Base-by-base conservation (phyloP, 2,329 filamentous ascomycete species). In the Beauveria sp. region DNA sequence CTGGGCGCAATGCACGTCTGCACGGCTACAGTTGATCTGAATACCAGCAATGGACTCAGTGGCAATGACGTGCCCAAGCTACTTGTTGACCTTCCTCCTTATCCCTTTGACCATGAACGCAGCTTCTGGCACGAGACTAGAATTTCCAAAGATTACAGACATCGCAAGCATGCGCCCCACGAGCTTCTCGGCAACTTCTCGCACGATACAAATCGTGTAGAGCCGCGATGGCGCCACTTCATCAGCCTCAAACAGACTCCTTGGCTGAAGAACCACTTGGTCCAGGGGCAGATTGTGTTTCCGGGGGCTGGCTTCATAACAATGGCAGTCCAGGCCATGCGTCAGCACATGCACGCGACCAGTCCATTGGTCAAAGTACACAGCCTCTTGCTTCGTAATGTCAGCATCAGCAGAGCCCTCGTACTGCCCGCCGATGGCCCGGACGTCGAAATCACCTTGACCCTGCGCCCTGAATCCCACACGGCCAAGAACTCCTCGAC, bases 401-500 rank as follows among this genome's bases (percentile, higher is more conserved):
- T 50, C 22, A 50, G 47, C 47, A 16, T 50, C 22, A 50, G 26
- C 26, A 18, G 26, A 30, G 47, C 47, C 47, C 47, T 50, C 3
- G 47, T 50, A 4, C 47, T 50, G 12, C 47, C 47, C 14, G 9
- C 14, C 9, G 47, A 30, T n/a, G 26, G 47, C 3, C 22, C 47
- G 5, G 47, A 30, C 14, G 26, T 50, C 10, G 47, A 50, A 20
- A 50, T 50, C 26, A 30, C 18, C 7, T 30, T 50, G 22, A 18
- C 47, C 24, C 26, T 50, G 16, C 47, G 26, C 22, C 47, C 47
- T 5, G 47, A 26, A 16, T 50, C 47, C 14, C 47, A 30, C 24
- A 50, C 9, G 64, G 62, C 60, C 18, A 61, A 57, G 5, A 52
- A 34, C 9, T 63, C 62, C 16, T 63, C 62, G 8, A 51, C 34